Percentiles rank a stretch among this genome's conserved stretches.
Conservation (phyloP, 2,329 filamentous ascomycete species). For the Phaeosphaeria sp. region DNA sequence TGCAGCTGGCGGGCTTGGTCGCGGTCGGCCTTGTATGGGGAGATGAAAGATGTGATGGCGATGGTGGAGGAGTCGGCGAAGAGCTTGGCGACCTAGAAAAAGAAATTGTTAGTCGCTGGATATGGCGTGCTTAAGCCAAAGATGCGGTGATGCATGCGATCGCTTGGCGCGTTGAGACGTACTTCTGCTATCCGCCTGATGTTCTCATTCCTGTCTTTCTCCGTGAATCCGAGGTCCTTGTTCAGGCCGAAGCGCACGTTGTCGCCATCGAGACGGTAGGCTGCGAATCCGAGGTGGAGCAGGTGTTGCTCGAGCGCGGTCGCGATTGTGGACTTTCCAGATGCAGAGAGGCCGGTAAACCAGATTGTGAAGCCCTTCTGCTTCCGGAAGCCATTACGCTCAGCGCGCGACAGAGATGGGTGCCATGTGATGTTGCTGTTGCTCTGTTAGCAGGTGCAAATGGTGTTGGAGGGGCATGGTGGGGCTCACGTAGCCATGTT, state of each 20-base stretch:
- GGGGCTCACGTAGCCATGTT: constrained; percentile 48
- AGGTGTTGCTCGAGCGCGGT: constrained; percentile 97
- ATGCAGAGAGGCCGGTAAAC: constrained; percentile 96
- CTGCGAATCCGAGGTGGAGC: constrained; percentile 79
- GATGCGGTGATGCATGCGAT: neutral
- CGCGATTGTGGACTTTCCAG: constrained; percentile 95
- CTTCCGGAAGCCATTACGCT: constrained; percentile 76
- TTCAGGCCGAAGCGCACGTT: constrained; percentile 98
- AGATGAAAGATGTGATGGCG: constrained; percentile 96
- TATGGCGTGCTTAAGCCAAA: constrained; percentile 22
- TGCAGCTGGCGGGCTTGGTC: constrained; percentile 83
- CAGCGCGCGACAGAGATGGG: constrained; percentile 76
- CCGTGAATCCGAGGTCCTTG: constrained; percentile 94
- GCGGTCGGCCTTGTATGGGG: constrained; percentile 88
- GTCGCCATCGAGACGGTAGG: constrained; percentile 96
- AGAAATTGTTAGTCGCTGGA: constrained; percentile 5
- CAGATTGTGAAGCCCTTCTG: constrained; percentile 95
- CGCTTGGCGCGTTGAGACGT: constrained; percentile 9
- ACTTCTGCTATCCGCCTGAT: constrained; percentile 92
- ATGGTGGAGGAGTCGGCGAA: constrained; percentile 91
- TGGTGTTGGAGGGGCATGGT: constrained; percentile 33
- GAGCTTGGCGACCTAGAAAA: constrained; percentile 79
- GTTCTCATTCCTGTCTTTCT: constrained; percentile 95
- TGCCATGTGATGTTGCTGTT: constrained; percentile 90
- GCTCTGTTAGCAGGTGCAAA: constrained; percentile 16